Evolutionary conservation across 495 filamentous ascomycete species (phyloP), one percentile per base, ranked within the genome.

Genomic region (Chaetomium fimeti): DNA sequence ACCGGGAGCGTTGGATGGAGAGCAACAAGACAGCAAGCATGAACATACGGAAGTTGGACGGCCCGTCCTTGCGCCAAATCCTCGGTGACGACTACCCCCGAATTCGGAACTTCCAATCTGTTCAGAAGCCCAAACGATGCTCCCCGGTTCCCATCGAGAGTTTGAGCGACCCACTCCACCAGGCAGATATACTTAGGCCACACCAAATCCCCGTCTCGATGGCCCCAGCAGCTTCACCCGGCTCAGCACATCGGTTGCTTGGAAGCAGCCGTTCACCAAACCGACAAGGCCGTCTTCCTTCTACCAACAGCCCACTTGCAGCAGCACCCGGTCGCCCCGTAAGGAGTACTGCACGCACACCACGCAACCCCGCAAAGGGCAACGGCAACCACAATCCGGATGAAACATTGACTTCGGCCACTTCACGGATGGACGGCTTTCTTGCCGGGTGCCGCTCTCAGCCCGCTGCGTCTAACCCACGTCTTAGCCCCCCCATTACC

Each of bases 11-110:
- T 3, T 58, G 60, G 59, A n/a, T 9, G 1, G 51, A 53, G 1
- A 55, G 28, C 18, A 48, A 32, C 22, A 4, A 7, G 2, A 53
- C 32, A 18, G 59, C 53, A 8, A 42, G 12, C 7, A 9, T 15
- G 16, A 66, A 25, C 32, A 47, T 66, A 18, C n/a, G 12, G 1
- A 59, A 53, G 43, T 18, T 66, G 13, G 55, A 62, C 20, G 16
- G 45, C 11, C 24, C 53, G 6, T 28, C 27, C 5, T 13, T 66
- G 18, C 42, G 45, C 1, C 15, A 7, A 5, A 62, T 66, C 16
- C 48, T 66, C 9, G 64, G 53, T 42, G 38, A 28, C 29, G 60
- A 66, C 0, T 54, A 45, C 16, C 0, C 9, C n/a, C 32, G 36
- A 7, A 24, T 66, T 40, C 20, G 38, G 2, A 25, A 22, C 43